Conservation (phyloP, 345 rosid species). For the Melaleuca quinquenervia region DNA sequence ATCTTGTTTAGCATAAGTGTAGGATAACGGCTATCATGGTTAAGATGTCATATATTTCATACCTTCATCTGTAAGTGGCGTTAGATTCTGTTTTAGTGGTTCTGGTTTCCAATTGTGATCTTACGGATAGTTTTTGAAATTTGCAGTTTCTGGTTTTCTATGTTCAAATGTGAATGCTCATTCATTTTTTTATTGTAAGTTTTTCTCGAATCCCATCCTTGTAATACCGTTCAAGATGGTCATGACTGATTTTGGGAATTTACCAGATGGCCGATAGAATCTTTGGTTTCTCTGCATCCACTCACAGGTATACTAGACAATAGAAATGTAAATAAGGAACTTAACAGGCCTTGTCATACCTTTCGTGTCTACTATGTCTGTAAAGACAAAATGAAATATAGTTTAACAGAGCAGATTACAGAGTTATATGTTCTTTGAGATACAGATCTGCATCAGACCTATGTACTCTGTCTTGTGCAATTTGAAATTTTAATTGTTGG, state of each 20-base stretch:
- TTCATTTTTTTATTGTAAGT: background rate
- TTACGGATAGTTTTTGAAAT: background rate
- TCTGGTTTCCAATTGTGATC: background rate
- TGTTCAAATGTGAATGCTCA: accelerated
- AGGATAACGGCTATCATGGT: accelerated
- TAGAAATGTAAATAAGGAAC: no score
- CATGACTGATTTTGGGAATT: accelerated
- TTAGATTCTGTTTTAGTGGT: accelerated
- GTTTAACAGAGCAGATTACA: no score
- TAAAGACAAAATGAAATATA: no score
- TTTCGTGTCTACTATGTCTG: no score
- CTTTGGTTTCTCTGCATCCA: background rate
- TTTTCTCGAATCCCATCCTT: background rate
- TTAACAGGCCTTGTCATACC: no score
- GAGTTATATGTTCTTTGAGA: background rate
- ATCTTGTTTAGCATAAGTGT: accelerated
- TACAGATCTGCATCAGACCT: accelerated
- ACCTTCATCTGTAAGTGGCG: background rate
- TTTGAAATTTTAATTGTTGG: background rate
- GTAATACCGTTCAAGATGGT: accelerated
- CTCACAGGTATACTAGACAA: accelerated
- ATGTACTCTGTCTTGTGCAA: accelerated
- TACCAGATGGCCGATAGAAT: background rate
- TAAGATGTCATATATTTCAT: accelerated
- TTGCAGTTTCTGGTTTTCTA: background rate